These are phyloP conservation scores for Colletotrichum orchidophilum DNA, from an alignment of 2,329 filamentous ascomycete species.

Conservation along the genomic window DNA sequence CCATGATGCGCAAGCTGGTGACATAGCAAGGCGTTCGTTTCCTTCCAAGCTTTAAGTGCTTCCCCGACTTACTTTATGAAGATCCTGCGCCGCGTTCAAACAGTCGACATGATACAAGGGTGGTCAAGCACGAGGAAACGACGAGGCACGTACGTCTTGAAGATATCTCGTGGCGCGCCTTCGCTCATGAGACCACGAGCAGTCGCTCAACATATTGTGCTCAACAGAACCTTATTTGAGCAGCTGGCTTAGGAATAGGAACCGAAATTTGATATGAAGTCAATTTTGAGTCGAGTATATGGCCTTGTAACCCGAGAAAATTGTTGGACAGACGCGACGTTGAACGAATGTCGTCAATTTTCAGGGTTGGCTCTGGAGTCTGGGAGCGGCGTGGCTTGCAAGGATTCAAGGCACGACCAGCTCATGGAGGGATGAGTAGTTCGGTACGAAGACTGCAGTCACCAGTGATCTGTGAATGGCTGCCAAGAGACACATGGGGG, in stretches of 20 bases:
- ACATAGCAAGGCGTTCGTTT: too few relatives aligned
- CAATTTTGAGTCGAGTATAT: neutral
- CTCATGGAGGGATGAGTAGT: neutral
- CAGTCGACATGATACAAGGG: neutral
- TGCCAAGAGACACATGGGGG: neutral
- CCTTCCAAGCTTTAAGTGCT: too few relatives aligned
- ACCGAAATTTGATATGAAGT: neutral
- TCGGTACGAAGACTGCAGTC: neutral
- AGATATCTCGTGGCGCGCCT: neutral
- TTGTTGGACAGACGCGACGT: neutral
- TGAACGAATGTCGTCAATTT: slow-evolving; percentile 12
- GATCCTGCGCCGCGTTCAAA: neutral
- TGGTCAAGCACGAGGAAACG: neutral
- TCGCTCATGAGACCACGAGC: neutral
- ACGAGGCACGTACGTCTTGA: neutral
- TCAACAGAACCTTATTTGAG: neutral
- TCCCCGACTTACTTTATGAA: neutral
- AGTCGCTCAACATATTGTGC: neutral
- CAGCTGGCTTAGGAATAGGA: neutral
- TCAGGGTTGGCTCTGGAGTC: neutral
- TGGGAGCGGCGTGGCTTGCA: slow-evolving; percentile 13
- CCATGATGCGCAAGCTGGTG: too few relatives aligned
- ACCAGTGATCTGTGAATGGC: neutral
- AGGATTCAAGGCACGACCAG: slow-evolving; percentile 13
- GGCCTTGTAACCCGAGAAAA: neutral